These are phyloP conservation scores for Podospora pseudoanserina DNA, from an alignment of 495 filamentous ascomycete genomes.

Conservation along the genomic window DNA sequence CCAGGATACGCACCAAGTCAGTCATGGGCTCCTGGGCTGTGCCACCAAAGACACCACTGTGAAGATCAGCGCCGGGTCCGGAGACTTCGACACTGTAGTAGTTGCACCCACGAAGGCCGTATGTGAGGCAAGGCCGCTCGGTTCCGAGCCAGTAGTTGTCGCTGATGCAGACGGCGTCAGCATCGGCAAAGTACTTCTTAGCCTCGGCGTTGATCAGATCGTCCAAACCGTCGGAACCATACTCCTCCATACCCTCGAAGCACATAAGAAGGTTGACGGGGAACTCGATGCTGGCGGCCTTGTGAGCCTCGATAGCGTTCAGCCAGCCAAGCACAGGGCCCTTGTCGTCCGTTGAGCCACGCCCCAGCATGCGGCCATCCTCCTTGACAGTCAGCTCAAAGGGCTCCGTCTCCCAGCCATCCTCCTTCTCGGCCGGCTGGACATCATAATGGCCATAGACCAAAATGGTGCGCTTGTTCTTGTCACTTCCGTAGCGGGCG, in stretches of 20 bases:
- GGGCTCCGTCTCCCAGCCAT: constrained; percentile 95
- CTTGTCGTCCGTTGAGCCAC: constrained; percentile 97
- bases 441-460: constrained; percentile 99
- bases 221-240: constrained; percentile 93
- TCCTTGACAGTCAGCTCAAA: constrained; percentile 86
- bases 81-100: constrained; percentile 89
- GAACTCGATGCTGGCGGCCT: constrained; percentile 87
- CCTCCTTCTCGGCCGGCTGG: constrained; percentile 86
- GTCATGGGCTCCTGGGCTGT: constrained; percentile 98
- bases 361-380: constrained; percentile 90
- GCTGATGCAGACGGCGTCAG: constrained; percentile 95
- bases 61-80: constrained; percentile 88
- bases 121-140: constrained; percentile 95
- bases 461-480: constrained; percentile 87
- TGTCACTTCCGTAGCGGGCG: constrained; percentile 84
- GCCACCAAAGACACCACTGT: constrained; percentile 94
- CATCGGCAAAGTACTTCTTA: constrained; percentile 87
- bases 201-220: constrained; percentile 87
- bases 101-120: constrained; percentile 95
- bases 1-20: constrained; percentile 78
- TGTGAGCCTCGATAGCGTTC: constrained; percentile 95
- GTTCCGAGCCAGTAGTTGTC: constrained; percentile 99
- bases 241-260: constrained; percentile 99
- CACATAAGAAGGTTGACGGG: constrained; percentile 99
- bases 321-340: constrained; percentile 97